phyloP scores from a whole-genome alignment of 495 filamentous ascomycete genomes.

The Daldinia childiae region DNA sequence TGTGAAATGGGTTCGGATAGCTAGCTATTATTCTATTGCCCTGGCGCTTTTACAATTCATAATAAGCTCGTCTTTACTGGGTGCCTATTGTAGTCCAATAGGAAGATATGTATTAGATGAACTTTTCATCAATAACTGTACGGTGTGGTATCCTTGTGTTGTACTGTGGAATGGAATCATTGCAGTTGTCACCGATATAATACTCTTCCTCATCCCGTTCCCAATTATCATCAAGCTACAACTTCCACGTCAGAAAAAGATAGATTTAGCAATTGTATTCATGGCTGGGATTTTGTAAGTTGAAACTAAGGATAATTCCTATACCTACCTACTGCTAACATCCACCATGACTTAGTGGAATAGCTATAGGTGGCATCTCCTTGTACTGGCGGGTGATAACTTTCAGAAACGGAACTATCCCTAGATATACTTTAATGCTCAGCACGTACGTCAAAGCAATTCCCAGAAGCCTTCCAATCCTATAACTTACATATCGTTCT shows the following conservation, averaged over 20 bases:
- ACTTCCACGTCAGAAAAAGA: not conserved
- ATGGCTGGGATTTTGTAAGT: not conserved
- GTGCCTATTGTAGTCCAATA: not conserved
- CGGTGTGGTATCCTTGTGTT: not conserved
- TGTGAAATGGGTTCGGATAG: not conserved
- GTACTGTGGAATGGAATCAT: not conserved
- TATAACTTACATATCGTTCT: not conserved
- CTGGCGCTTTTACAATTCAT: not conserved
- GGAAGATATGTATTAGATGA: not conserved
- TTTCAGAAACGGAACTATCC: not conserved
- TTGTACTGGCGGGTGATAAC: not conserved
- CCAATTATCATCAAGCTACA: not conserved
- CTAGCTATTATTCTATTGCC: not conserved
- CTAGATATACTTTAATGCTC: not conserved
- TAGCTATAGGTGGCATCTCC: not conserved
- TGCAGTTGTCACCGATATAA: not conserved
- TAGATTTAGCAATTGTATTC: not conserved
- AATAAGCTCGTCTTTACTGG: not conserved
- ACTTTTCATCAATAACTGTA: not conserved
- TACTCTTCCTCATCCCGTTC: not conserved
- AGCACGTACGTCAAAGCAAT: not conserved
- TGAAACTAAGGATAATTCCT: not conserved
- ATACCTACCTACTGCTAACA: not conserved
- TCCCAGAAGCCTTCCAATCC: too few species aligned
- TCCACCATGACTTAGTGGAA: not conserved